Percentiles rank a stretch among this genome's conserved stretches.
phyloP scores from a whole-genome alignment of 2,329 filamentous ascomycete genomes.

The Epichloe sp. region DNA sequence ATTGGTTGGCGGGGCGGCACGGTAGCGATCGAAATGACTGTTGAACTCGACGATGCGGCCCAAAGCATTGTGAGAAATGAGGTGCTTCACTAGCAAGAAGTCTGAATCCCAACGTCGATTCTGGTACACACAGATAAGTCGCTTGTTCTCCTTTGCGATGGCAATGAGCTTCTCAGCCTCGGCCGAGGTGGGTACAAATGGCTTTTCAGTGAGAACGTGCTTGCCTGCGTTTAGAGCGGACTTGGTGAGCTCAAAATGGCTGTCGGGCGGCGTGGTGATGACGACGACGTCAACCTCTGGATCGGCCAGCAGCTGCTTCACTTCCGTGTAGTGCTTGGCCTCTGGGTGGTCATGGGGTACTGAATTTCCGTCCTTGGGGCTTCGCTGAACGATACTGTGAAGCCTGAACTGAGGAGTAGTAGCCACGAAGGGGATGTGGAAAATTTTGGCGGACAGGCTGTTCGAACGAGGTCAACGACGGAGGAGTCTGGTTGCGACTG shows the following conservation, averaged over 20 bases:
- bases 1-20: slow-evolving; percentile 40
- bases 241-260: slow-evolving; percentile 54
- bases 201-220: slow-evolving; percentile 73
- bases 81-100: slow-evolving; percentile 54
- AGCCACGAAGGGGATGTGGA: slow-evolving; percentile 69
- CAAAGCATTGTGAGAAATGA: slow-evolving; percentile 45
- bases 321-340: slow-evolving; percentile 49
- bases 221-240: slow-evolving; percentile 56
- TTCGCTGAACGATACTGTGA: slow-evolving; percentile 64
- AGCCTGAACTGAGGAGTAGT: slow-evolving; percentile 52
- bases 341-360: slow-evolving; percentile 55
- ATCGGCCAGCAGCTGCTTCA: slow-evolving; percentile 53
- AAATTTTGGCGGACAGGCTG: slow-evolving; percentile 58
- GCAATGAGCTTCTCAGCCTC: slow-evolving; percentile 52
- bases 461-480: slow-evolving; percentile 4
- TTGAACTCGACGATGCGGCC: slow-evolving; percentile 68
- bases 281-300: slow-evolving; percentile 54
- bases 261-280: slow-evolving; percentile 57
- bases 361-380: slow-evolving; percentile 49
- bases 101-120: slow-evolving; percentile 70
- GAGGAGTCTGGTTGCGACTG: not conserved
- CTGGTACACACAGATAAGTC: slow-evolving; percentile 56
- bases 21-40: slow-evolving; percentile 68
- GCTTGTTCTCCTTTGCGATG: slow-evolving; percentile 36
- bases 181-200: slow-evolving; percentile 58